Percentiles rank a stretch among this genome's conserved stretches.
These are phyloP conservation scores for Theobroma cacao DNA, from an alignment of 345 rosid genomes.

Conservation along the genomic window DNA sequence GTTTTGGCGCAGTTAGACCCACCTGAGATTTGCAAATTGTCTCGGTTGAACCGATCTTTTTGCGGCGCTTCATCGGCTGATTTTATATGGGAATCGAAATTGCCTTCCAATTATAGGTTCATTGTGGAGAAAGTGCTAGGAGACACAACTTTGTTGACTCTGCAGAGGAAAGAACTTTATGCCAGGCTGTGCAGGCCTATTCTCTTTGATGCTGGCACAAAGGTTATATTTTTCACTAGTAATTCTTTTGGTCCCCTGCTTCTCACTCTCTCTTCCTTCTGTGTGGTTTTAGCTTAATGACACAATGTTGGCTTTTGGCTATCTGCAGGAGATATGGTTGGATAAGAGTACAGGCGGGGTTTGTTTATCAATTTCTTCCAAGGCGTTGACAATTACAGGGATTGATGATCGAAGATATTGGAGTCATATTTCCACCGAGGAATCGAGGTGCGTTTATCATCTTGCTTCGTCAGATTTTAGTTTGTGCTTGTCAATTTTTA, in stretches of 20 bases:
- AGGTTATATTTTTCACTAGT: slow-evolving; percentile 30
- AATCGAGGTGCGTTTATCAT: slow-evolving; percentile 21
- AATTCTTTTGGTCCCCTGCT: neutral
- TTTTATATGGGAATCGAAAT: slow-evolving; percentile 61
- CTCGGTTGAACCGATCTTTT: slow-evolving; percentile 47
- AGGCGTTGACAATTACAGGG: slow-evolving; percentile 61
- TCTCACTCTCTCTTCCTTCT: neutral
- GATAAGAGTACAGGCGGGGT: slow-evolving; percentile 56
- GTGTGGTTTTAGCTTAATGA: neutral
- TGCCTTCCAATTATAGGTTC: slow-evolving; percentile 44
- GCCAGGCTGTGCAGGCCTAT: slow-evolving; percentile 39
- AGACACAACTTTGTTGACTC: slow-evolving; percentile 26
- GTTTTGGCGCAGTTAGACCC: slow-evolving; percentile 50
- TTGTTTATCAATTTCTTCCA: slow-evolving; percentile 59
- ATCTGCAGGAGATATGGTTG: slow-evolving; percentile 56
- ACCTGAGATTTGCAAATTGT: slow-evolving; percentile 53
- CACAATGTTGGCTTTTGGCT: neutral
- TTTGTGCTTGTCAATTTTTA: too few species aligned
- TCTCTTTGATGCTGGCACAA: slow-evolving; percentile 46
- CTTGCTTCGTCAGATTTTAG: too few species aligned
- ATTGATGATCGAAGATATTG: slow-evolving; percentile 79
- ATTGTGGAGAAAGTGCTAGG: slow-evolving; percentile 42
- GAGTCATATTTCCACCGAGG: slow-evolving; percentile 29
- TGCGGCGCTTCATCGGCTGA: slow-evolving; percentile 59
- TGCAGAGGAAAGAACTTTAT: slow-evolving; percentile 45